A percentile compares a stretch with the other conserved stretches of the same genome.
Conservation (phyloP, 305 asterid species). For the Rubia balearica region DNA sequence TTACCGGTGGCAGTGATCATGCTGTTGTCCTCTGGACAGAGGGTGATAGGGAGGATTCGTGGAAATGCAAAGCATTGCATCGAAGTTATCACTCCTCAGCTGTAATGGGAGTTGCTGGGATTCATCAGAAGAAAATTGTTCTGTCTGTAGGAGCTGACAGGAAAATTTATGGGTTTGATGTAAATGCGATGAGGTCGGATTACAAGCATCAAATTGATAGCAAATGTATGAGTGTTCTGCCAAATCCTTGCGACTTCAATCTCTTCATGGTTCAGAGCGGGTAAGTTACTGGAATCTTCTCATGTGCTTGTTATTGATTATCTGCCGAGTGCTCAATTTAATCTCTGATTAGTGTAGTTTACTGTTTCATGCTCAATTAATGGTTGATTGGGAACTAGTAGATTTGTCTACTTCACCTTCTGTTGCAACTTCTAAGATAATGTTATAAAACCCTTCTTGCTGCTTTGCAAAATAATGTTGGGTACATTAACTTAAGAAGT, state of each 20-base stretch:
- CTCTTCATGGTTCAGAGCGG: slow-evolving; percentile 96
- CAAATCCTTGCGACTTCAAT: slow-evolving; percentile 86
- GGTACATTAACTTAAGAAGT: not conserved
- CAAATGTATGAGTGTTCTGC: slow-evolving; percentile 88
- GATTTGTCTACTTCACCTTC: not conserved
- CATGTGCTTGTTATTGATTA: not conserved
- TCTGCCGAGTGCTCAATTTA: not conserved
- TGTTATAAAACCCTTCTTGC: not conserved
- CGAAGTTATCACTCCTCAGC: slow-evolving; percentile 68
- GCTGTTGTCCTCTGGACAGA: slow-evolving; percentile 78
- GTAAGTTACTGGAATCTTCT: slow-evolving; percentile 30
- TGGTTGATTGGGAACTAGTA: not conserved
- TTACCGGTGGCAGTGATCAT: slow-evolving; percentile 92
- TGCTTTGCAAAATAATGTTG: not conserved
- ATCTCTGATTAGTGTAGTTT: not conserved
- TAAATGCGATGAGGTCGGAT: slow-evolving; percentile 44
- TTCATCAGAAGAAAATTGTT: slow-evolving; percentile 67
- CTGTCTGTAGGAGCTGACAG: slow-evolving; percentile 92
- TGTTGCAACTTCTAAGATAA: not conserved
- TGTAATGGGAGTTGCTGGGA: slow-evolving; percentile 91
- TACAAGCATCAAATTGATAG: slow-evolving; percentile 71
- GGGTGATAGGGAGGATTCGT: slow-evolving; percentile 48
- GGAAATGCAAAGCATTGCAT: slow-evolving; percentile 68
- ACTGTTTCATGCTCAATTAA: not conserved
- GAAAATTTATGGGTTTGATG: slow-evolving; percentile 63